These are phyloP conservation scores for Trypanosoma vivax DNA, from an alignment of 208 protist genomes.

Conservation along the genomic window DNA sequence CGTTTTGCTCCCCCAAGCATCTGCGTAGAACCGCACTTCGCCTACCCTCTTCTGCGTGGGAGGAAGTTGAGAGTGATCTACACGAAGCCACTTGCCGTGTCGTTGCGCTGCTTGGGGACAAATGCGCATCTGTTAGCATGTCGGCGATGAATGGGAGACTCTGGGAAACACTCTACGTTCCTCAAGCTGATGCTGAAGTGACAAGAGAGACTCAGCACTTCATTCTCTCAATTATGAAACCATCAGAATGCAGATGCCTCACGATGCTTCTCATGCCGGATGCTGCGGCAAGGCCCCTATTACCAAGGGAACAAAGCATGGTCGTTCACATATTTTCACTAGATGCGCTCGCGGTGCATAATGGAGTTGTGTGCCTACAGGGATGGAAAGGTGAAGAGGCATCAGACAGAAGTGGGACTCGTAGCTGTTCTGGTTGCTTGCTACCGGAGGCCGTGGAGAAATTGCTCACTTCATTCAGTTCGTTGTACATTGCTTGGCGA, in stretches of 20 bases:
- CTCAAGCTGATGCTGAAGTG: background rate
- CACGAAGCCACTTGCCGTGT: slow-evolving; percentile 34
- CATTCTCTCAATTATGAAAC: slow-evolving; percentile 8
- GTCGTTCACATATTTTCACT: slow-evolving; percentile 41
- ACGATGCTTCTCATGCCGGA: slow-evolving; percentile 16
- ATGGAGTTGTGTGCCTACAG: slow-evolving; percentile 50
- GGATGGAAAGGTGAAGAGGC: slow-evolving; percentile 1
- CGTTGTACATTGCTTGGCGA: slow-evolving; percentile 27
- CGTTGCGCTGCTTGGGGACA: slow-evolving; percentile 40
- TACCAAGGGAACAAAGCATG: slow-evolving; percentile 10
- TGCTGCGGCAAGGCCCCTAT: background rate
- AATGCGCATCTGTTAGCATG: slow-evolving; percentile 27
- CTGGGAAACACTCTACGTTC: slow-evolving; percentile 5
- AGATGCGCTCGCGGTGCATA: slow-evolving; percentile 42
- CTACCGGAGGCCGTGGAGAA: slow-evolving; percentile 42
- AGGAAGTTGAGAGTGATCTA: slow-evolving; percentile 29
- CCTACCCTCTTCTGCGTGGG: slow-evolving; percentile 34
- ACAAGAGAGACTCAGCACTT: background rate
- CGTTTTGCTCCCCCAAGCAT: slow-evolving; percentile 32
- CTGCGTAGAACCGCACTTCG: slow-evolving; percentile 32
- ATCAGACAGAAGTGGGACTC: slow-evolving; percentile 13
- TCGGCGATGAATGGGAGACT: slow-evolving; percentile 3
- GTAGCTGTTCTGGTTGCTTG: slow-evolving; percentile 32
- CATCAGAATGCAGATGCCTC: slow-evolving; percentile 4
- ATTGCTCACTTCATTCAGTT: slow-evolving; percentile 47